Conservation (phyloP, 202 grass and related monocot genomes). For the Zizania palustris region DNA sequence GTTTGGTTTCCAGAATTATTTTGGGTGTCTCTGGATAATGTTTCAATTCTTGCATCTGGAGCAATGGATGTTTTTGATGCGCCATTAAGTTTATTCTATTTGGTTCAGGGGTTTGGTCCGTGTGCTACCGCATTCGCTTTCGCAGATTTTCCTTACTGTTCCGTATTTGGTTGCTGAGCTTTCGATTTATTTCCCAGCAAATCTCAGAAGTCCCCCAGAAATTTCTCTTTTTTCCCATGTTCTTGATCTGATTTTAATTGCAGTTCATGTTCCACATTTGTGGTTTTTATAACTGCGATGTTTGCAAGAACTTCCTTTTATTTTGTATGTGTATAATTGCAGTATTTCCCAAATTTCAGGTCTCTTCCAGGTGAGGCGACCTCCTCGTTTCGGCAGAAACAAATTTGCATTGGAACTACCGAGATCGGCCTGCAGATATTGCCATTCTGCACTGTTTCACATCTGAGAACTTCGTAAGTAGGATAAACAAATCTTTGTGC, state of each 20-base stretch:
- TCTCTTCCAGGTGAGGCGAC: conserved; percentile 14
- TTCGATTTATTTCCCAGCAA: conserved; percentile 3
- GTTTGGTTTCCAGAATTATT: conserved; percentile 25
- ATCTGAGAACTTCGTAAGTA: conserved; percentile 38
- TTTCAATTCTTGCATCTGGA: conserved; percentile 9
- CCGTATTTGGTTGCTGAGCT: background rate
- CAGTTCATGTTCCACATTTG: background rate
- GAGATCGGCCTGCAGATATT: conserved; percentile 23
- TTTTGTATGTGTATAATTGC: conserved; percentile 1
- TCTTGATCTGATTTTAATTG: background rate
- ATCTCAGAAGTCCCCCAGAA: background rate
- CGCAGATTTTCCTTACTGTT: background rate
- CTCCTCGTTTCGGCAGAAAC: background rate
- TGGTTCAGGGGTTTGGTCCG: background rate
- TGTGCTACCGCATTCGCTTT: background rate
- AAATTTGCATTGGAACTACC: conserved; percentile 12
- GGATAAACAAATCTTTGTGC: background rate
- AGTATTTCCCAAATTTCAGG: conserved; percentile 37
- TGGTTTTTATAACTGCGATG: conserved; percentile 11
- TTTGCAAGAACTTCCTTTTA: background rate
- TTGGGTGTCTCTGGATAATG: background rate
- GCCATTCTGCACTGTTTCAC: conserved; percentile 2
- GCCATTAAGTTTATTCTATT: background rate
- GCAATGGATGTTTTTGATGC: background rate
- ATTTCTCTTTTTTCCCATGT: background rate